These are phyloP conservation scores for Arbutus unedo DNA, from an alignment of 148 eudicot species.

Conservation along the genomic window DNA sequence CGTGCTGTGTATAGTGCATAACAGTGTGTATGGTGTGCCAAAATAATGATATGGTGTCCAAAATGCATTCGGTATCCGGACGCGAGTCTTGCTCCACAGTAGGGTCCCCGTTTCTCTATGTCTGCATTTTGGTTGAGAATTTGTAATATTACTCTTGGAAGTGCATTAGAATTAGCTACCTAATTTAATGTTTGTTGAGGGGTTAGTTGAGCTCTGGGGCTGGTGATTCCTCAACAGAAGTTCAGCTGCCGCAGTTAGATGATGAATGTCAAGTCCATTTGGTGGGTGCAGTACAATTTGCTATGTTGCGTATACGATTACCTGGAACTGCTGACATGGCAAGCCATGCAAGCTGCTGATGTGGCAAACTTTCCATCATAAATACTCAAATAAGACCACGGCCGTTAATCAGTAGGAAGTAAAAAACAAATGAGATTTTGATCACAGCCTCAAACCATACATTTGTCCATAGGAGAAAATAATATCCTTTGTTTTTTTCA, in stretches of 20 bases:
- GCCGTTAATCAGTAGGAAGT: constrained; percentile 18
- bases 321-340: constrained; percentile 2
- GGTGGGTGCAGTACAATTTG: neutral
- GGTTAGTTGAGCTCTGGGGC: neutral
- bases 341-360: neutral
- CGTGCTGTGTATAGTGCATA: too few relatives aligned
- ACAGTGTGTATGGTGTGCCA: too few relatives aligned
- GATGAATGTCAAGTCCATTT: neutral
- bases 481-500: neutral
- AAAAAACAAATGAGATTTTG: neutral
- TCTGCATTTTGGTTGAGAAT: neutral
- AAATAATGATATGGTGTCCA: too few relatives aligned
- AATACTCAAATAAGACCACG: constrained; percentile 15
- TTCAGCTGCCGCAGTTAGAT: neutral
- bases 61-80: too few relatives aligned
- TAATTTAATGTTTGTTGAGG: neutral
- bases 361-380: constrained; percentile 10
- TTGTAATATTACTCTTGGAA: neutral
- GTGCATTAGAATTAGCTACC: neutral
- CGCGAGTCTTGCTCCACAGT: too few relatives aligned
- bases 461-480: neutral
- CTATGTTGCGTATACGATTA: neutral
- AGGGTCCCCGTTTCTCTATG: too few relatives aligned
- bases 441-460: constrained; percentile 28
- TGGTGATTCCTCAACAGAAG: neutral